A percentile compares a stretch with the other conserved stretches of the same genome.
Evolutionary conservation across 306 rosid species (phyloP).

Genomic region (Herpetospermum pedunculosum): DNA sequence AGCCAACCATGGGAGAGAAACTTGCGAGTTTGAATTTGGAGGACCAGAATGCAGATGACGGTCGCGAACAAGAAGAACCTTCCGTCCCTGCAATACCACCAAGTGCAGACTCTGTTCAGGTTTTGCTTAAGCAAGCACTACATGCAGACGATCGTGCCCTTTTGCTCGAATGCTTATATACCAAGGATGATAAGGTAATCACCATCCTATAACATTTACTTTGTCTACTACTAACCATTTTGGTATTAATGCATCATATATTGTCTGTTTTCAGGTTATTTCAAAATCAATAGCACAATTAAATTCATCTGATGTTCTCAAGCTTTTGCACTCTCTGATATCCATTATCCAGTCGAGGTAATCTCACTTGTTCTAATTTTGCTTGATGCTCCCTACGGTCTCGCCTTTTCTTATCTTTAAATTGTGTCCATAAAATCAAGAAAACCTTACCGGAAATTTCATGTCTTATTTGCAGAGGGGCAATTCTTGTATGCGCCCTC

Average conservation of each 20-base stretch:
- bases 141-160: constrained; percentile 71
- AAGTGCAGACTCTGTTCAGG: constrained; percentile 64
- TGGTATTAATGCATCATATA: neutral
- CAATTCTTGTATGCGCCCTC: constrained; percentile 65
- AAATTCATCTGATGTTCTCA: constrained; percentile 48
- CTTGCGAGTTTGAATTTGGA: constrained; percentile 46
- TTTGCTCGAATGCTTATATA: constrained; percentile 59
- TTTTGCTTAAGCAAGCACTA: constrained; percentile 73
- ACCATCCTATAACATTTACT: neutral
- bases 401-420: neutral
- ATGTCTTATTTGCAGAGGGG: constrained; percentile 33
- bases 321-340: constrained; percentile 56
- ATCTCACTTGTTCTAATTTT: neutral
- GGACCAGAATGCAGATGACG: constrained; percentile 21
- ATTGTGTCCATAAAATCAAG: neutral
- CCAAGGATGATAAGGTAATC: constrained; percentile 63
- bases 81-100: constrained; percentile 39
- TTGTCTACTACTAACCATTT: neutral
- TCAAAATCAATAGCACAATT: constrained; percentile 50
- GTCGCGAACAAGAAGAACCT: constrained; percentile 26
- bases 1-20: constrained; percentile 82
- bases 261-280: constrained; percentile 45
- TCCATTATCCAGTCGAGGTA: constrained; percentile 62
- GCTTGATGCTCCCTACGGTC: neutral
- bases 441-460: neutral